Percentiles rank a stretch among this genome's conserved stretches.
Conservation (phyloP, 1,284 basidiomycete species). For the Cutaneotrichosporon daszewskae region DNA sequence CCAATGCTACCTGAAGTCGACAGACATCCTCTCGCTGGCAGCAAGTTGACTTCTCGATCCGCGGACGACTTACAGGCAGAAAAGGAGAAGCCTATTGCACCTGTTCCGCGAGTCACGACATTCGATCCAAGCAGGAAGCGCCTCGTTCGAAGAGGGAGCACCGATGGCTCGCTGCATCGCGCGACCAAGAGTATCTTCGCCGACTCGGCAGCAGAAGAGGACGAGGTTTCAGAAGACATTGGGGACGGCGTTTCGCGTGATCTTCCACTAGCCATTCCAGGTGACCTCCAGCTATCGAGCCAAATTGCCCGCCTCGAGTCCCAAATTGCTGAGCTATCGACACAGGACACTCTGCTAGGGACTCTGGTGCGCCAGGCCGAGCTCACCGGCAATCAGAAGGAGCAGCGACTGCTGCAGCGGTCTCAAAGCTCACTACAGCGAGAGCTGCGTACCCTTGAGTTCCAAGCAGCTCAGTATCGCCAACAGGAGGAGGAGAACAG, state of each 20-base stretch:
- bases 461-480: slow-evolving; percentile 85
- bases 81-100: neutral
- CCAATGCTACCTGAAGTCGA: neutral
- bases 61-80: slow-evolving; percentile 30
- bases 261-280: slow-evolving; percentile 69
- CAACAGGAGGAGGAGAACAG: slow-evolving; percentile 81
- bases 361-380: slow-evolving; percentile 89
- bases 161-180: slow-evolving; percentile 1
- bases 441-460: slow-evolving; percentile 74
- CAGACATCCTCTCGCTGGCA: slow-evolving; percentile 5
- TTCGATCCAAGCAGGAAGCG: too few relatives aligned
- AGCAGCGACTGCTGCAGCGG: slow-evolving; percentile 71
- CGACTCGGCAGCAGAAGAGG: slow-evolving; percentile 37
- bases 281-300: slow-evolving; percentile 74
- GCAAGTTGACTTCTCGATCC: slow-evolving; percentile 27
- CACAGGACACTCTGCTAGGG: slow-evolving; percentile 76
- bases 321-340: slow-evolving; percentile 67
- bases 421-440: slow-evolving; percentile 74
- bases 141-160: slow-evolving; percentile 6
- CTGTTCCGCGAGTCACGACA: neutral
- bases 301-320: slow-evolving; percentile 71
- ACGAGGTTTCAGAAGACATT: slow-evolving; percentile 51
- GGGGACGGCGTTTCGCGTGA: slow-evolving; percentile 33
- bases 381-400: slow-evolving; percentile 79
- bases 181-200: slow-evolving; percentile 35